These are phyloP conservation scores for Rhypophila decipiens DNA, from an alignment of 495 filamentous ascomycete species.

Conservation along the genomic window DNA sequence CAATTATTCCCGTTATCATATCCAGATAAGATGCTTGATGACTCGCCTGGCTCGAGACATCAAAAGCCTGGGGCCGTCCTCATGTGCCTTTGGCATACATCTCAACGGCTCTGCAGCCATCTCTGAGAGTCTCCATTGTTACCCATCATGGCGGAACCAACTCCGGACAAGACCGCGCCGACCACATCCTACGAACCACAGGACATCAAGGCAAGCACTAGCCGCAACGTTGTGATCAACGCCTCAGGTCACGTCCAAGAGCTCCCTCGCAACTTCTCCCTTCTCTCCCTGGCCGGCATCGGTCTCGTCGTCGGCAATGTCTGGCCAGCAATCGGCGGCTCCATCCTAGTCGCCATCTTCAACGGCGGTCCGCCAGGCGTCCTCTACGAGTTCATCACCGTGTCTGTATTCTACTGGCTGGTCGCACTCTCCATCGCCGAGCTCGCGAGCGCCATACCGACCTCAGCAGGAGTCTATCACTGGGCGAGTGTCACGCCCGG, in stretches of 20 bases:
- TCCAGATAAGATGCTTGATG: too few relatives aligned
- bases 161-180: too few relatives aligned
- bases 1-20: too few relatives aligned
- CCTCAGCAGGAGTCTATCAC: background rate
- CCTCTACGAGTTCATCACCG: background rate
- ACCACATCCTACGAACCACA: too few relatives aligned
- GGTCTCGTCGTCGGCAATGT: slow-evolving; percentile 1
- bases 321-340: background rate
- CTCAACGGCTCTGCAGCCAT: too few relatives aligned
- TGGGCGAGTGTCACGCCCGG: background rate
- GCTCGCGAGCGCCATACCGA: background rate
- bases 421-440: background rate
- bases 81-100: too few relatives aligned
- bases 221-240: background rate
- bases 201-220: too few relatives aligned
- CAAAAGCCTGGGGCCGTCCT: too few relatives aligned
- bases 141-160: too few relatives aligned
- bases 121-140: too few relatives aligned
- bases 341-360: background rate
- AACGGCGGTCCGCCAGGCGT: background rate
- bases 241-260: background rate
- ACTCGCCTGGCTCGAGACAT: too few relatives aligned
- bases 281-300: background rate
- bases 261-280: background rate
- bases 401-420: background rate